Conservation (phyloP, 2,329 filamentous ascomycete genomes). For the Dactylellina cionopaga region DNA sequence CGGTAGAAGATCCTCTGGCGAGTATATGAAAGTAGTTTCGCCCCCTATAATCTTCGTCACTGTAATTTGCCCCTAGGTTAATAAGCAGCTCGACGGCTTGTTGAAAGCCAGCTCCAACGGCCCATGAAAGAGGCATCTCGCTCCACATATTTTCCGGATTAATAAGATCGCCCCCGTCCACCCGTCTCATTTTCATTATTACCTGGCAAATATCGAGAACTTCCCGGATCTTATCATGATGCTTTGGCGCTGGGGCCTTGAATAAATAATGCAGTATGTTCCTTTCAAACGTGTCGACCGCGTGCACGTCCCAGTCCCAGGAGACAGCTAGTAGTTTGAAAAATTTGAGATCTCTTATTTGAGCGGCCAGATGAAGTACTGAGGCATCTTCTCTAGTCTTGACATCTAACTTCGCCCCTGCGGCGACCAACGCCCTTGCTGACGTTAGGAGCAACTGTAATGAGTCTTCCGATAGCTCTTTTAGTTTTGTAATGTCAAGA, state of each 20-base stretch:
- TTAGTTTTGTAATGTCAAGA: not conserved
- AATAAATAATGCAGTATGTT: constrained; percentile 30
- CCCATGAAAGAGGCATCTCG: constrained; percentile 10
- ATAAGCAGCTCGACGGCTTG: constrained; percentile 18
- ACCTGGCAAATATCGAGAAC: constrained; percentile 23
- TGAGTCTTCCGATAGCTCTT: not conserved
- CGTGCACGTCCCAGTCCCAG: constrained; percentile 29
- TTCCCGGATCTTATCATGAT: not conserved
- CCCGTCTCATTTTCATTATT: constrained; percentile 26
- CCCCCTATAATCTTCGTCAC: constrained; percentile 1
- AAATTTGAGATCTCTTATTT: constrained; percentile 19
- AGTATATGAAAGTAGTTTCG: constrained; percentile 20
- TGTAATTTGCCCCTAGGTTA: constrained; percentile 5
- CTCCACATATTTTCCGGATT: constrained; percentile 8
- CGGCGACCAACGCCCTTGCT: constrained; percentile 5
- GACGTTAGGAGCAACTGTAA: not conserved
- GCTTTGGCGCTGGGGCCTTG: not conserved
- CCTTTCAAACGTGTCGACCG: not conserved
- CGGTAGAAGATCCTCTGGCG: not conserved
- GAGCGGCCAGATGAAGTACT: constrained; percentile 10
- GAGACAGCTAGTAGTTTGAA: constrained; percentile 34
- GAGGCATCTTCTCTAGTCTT: not conserved
- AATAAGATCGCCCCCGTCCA: constrained; percentile 7
- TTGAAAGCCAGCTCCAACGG: constrained; percentile 17
- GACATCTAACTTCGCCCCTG: constrained; percentile 10